Conservation (phyloP, 352 stramenopile species). For the Globisporangium splendens region DNA sequence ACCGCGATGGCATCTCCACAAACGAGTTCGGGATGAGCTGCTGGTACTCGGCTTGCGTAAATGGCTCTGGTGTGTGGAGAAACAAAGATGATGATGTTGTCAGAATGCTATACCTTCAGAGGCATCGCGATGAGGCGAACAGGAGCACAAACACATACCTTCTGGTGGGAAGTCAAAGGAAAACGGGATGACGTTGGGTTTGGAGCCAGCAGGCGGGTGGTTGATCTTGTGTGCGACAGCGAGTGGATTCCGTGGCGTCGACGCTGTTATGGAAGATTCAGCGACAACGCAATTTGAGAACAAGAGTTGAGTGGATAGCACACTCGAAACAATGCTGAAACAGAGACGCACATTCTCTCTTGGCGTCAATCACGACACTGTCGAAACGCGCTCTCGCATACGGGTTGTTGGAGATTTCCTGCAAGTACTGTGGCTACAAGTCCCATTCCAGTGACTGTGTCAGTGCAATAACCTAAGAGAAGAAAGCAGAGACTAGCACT, state of each 20-base stretch:
- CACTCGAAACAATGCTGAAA: not conserved
- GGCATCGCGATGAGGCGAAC: too few relatives aligned
- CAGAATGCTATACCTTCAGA: too few relatives aligned
- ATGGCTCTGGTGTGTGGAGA: slow-evolving; percentile 44
- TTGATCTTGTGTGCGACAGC: slow-evolving; percentile 87
- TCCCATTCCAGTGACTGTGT: not conserved
- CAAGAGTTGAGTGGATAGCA: not conserved
- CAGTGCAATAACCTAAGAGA: too few relatives aligned
- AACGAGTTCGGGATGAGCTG: slow-evolving; percentile 83
- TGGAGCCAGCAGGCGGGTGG: slow-evolving; percentile 58
- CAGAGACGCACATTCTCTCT: slow-evolving; percentile 53
- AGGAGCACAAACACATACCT: slow-evolving; percentile 22
- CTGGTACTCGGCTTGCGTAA: slow-evolving; percentile 49
- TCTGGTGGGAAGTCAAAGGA: slow-evolving; percentile 76
- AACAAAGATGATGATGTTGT: too few relatives aligned
- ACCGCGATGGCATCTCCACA: slow-evolving; percentile 69
- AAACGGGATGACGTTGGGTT: slow-evolving; percentile 80
- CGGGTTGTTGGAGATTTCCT: slow-evolving; percentile 70
- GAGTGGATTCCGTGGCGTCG: slow-evolving; percentile 56
- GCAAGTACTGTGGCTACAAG: slow-evolving; percentile 43
- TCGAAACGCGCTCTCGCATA: slow-evolving; percentile 81
- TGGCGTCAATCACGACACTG: slow-evolving; percentile 84
- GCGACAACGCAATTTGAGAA: not conserved
- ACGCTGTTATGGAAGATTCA: slow-evolving; percentile 24
- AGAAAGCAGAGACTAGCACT: not conserved